Percentiles rank a stretch among this genome's conserved stretches.
Evolutionary conservation across 2,329 filamentous ascomycete species (phyloP).

Genomic region (Trichoderma sp.): DNA sequence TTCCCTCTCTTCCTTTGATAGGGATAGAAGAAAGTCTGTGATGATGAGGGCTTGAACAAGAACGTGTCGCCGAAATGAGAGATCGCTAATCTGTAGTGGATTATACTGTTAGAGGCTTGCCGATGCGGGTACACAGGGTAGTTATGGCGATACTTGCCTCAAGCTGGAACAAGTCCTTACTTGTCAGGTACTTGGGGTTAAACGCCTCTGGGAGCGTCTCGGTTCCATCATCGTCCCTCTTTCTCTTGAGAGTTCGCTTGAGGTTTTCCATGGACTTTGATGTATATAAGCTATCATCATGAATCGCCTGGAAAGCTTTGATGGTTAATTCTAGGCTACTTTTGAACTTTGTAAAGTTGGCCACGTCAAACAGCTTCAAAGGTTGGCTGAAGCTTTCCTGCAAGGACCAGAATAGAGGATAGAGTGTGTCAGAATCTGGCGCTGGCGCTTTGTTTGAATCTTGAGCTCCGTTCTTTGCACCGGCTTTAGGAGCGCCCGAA

Average conservation of each 20-base stretch:
- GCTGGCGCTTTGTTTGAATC: slow-evolving; percentile 55
- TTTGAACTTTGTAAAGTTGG: slow-evolving; percentile 80
- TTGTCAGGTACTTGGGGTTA: slow-evolving; percentile 99
- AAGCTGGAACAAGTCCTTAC: slow-evolving; percentile 90
- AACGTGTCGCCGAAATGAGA: slow-evolving; percentile 91
- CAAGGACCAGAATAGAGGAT: slow-evolving; percentile 91
- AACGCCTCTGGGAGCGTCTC: slow-evolving; percentile 61
- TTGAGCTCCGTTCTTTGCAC: slow-evolving; percentile 50
- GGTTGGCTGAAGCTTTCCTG: slow-evolving; percentile 93
- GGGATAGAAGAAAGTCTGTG: slow-evolving; percentile 91
- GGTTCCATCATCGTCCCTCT: slow-evolving; percentile 59
- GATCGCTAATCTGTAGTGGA: slow-evolving; percentile 73
- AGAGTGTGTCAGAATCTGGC: slow-evolving; percentile 73
- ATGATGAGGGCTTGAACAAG: slow-evolving; percentile 94
- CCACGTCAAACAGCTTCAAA: slow-evolving; percentile 73
- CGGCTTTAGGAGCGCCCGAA: slow-evolving; percentile 39
- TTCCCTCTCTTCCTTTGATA: slow-evolving; percentile 80
- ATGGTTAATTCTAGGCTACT: slow-evolving; percentile 71
- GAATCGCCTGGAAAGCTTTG: slow-evolving; percentile 57
- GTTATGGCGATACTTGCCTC: slow-evolving; percentile 61
- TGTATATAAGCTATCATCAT: slow-evolving; percentile 50
- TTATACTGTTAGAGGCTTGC: neutral
- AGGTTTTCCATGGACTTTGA: slow-evolving; percentile 64
- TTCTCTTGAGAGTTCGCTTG: slow-evolving; percentile 71
- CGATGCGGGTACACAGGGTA: neutral